A percentile compares a stretch with the other conserved stretches of the same genome.
These are phyloP conservation scores for Talaromyces sp. DNA, from an alignment of 2,329 filamentous ascomycete genomes.

Conservation along the genomic window DNA sequence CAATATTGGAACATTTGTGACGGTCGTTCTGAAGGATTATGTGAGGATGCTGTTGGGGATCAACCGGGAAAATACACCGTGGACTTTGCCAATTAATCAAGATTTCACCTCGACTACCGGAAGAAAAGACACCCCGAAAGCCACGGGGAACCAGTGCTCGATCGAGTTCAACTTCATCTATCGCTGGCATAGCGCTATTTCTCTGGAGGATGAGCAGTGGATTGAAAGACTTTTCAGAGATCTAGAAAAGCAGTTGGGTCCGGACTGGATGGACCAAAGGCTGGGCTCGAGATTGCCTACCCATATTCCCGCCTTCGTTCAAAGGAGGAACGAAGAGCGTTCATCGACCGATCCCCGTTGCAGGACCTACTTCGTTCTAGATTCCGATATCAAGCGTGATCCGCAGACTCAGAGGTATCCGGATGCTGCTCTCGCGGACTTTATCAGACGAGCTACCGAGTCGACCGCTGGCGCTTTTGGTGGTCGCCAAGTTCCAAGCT, in stretches of 20 bases:
- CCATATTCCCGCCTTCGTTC: neutral
- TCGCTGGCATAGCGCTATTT: conserved; percentile 46
- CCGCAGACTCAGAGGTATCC: neutral
- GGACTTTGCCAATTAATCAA: conserved; percentile 1
- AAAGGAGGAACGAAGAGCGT: neutral
- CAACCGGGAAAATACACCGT: neutral
- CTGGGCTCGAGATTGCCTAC: neutral
- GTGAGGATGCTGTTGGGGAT: conserved; percentile 23
- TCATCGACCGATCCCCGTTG: neutral
- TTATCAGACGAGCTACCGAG: neutral
- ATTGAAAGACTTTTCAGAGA: conserved; percentile 24
- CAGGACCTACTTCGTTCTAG: neutral
- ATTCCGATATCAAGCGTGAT: neutral
- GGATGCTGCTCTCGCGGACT: neutral
- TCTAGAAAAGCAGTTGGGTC: neutral
- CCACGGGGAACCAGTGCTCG: conserved; percentile 48
- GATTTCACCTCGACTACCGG: conserved; percentile 18
- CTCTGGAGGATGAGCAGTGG: conserved; percentile 43
- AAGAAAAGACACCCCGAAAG: conserved; percentile 36
- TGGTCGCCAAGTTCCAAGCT: conserved; percentile 65
- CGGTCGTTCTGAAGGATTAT: conserved; percentile 33
- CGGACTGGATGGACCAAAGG: neutral
- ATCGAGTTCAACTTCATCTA: conserved; percentile 53
- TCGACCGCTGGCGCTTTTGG: conserved; percentile 57
- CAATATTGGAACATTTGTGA: conserved; percentile 30